Base-by-base conservation (phyloP, 2,329 filamentous ascomycete genomes). In the Curvularia sp. region DNA sequence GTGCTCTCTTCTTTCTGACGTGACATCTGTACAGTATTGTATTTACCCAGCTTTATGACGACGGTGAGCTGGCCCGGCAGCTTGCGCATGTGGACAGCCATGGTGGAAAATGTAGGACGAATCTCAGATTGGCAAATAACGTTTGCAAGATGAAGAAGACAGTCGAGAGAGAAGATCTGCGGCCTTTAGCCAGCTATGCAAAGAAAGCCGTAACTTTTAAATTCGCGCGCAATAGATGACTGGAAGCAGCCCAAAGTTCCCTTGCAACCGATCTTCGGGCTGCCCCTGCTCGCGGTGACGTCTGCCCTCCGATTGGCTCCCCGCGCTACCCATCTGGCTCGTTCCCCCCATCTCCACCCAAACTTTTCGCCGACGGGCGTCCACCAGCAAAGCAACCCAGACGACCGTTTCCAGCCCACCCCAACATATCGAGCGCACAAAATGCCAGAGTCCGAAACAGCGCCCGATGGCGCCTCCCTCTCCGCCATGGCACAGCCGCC, bases 41-140 rank as follows among this genome's bases (percentile, higher is more conserved):
- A 68, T 68, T 68, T 84, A 95, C 92, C 92, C 64, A 96, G 86
- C 82, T 96, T 96, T 72, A 96, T 94, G 69, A 96, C 91, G 63
- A 95, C 86, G 53, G 88, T 92, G 66, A 92, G 84, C 59, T 76
- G 74, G 26, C 73, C 72, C 20, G 69, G 72, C 71, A 86, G 84
- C 75, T 86, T 89, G 81, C 87, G 73, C 66, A 73, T 67, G 42
- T 76, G 73, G 46, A 79, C 73, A 53, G 75, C 70, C 68, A 72
- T 75, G 49, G 12, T 39, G 22, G 47, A 53, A 12, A 15, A 24
- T 13, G 33, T 20, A n/a, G 28, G 9, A 9, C 15, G 7, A 18
- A 38, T 38, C 35, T 15, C 15, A n/a, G 35, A 18, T 15, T 38
- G 35, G 15, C 35, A n/a, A 18, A 13, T 3, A 1, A 8, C 22